Conservation (phyloP, 352 stramenopile genomes). For the Chloridella minuta region DNA sequence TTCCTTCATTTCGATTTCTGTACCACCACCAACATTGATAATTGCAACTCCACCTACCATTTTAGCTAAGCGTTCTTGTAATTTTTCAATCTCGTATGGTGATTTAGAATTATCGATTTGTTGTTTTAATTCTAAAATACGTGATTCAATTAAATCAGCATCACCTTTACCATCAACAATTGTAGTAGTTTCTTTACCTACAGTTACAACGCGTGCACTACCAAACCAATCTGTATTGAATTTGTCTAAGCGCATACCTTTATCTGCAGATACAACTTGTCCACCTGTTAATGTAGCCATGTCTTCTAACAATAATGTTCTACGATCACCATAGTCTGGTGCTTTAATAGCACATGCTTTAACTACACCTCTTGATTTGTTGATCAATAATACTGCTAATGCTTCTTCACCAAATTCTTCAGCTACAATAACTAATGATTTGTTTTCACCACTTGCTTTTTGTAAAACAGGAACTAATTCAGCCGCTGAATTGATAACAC, state of each 20-base stretch:
- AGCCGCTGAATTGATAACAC: conserved; percentile 39
- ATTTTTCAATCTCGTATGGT: conserved; percentile 40
- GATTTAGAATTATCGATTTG: conserved; percentile 31
- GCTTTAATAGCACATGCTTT: conserved; percentile 45
- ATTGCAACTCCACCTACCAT: conserved; percentile 38
- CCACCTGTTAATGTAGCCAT: conserved; percentile 43
- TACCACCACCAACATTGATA: no score
- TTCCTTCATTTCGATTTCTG: no score
- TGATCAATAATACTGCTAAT: conserved; percentile 39
- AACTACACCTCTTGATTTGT: conserved; percentile 45
- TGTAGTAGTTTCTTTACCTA: conserved; percentile 38
- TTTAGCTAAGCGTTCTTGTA: conserved; percentile 32
- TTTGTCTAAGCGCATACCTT: conserved; percentile 69
- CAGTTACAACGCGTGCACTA: conserved; percentile 32
- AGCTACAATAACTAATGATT: conserved; percentile 38
- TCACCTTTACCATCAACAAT: no score
- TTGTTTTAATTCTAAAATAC: no score
- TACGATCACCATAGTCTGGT: conserved; percentile 35
- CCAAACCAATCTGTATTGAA: no score
- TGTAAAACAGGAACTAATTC: conserved; percentile 41
- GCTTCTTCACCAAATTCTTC: conserved; percentile 47
- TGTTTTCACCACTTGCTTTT: conserved; percentile 37
- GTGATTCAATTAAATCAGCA: no score
- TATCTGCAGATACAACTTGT: conserved; percentile 73
- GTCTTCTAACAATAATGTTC: conserved; percentile 41